These are phyloP conservation scores for Colletotrichum somersetense DNA, from an alignment of 2,329 filamentous ascomycete species.

Conservation along the genomic window DNA sequence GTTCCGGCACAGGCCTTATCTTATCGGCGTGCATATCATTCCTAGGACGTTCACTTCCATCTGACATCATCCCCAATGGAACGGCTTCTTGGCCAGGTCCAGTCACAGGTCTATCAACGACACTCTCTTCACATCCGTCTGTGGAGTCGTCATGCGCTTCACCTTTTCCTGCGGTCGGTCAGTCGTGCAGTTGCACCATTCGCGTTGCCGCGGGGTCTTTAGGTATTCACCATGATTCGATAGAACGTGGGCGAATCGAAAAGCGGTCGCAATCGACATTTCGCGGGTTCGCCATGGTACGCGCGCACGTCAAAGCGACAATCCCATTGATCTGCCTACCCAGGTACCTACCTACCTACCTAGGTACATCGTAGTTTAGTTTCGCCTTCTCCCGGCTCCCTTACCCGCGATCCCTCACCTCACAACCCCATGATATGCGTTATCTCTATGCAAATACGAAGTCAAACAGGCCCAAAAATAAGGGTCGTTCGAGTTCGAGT, in stretches of 20 bases:
- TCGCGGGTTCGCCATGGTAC: background rate
- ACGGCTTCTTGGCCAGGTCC: background rate
- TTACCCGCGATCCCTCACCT: background rate
- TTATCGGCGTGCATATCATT: slow-evolving; percentile 6
- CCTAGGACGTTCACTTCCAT: slow-evolving; percentile 7
- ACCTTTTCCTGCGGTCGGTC: background rate
- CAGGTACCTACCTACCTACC: no score
- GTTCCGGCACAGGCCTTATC: background rate
- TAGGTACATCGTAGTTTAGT: no score
- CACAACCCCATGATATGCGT: background rate
- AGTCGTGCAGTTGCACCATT: background rate
- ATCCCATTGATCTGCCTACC: background rate
- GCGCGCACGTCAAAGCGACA: background rate
- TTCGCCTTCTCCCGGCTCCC: background rate
- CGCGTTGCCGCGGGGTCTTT: background rate
- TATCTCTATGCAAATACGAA: slow-evolving; percentile 10
- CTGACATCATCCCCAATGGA: slow-evolving; percentile 23
- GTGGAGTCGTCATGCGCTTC: background rate
- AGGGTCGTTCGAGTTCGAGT: background rate
- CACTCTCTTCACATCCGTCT: background rate
- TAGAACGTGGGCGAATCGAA: background rate
- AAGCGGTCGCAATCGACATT: background rate
- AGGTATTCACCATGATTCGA: background rate
- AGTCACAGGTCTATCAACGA: background rate
- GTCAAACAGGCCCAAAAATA: slow-evolving; percentile 6